Evolutionary conservation across 805 yeast genomes (phyloP), one percentile per base, ranked within the genome.

Genomic region (Cyberlindnera lachancei): DNA sequence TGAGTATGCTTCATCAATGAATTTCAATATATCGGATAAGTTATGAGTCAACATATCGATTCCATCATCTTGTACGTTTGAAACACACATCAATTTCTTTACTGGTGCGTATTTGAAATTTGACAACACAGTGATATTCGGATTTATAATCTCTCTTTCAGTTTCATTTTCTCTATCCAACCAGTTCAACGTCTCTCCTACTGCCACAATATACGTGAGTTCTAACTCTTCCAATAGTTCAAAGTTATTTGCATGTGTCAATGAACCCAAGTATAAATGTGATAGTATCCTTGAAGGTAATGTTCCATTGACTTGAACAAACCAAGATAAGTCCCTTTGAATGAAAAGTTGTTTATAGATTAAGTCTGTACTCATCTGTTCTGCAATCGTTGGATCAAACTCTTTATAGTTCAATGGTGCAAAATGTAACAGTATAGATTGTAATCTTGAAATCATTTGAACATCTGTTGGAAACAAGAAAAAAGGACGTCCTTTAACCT

Each of bases 21-120:
- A 84, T 2, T 69, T 61, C 25, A 90, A 60, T 15, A 88, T 77
- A 24, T 67, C 66, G 11, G 77, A 74, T 27, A 88, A 61, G 4
- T 80, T 70, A 23, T 60, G 58, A 0, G 80, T 66, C 30, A 88
- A 59, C 35, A 83, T 76, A 40, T 88, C 95, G 29, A 83, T 78
- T 1, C 97, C 96, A 55, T 90, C 95, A 54, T 90, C 97, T 48
- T 82, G 87, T 22, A 90, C 63, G 47, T 85, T 78, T 39, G 73
- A 69, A 23, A 90, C 73, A 39, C 69, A 66, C 75, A 83, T 47
- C 22, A 63, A 47, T 16, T 36, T 35, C n/a, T 38, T 25, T 44
- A 59, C 19, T 54, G 49, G 45, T 3, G 43, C 32, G 3, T 37
- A 20, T 4, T 29, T 13, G 33, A 47, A 43, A 10, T 36, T 39